Evolutionary conservation across 2,329 filamentous ascomycete genomes (phyloP).

Genomic region (Gaeumannomyces tritici): DNA sequence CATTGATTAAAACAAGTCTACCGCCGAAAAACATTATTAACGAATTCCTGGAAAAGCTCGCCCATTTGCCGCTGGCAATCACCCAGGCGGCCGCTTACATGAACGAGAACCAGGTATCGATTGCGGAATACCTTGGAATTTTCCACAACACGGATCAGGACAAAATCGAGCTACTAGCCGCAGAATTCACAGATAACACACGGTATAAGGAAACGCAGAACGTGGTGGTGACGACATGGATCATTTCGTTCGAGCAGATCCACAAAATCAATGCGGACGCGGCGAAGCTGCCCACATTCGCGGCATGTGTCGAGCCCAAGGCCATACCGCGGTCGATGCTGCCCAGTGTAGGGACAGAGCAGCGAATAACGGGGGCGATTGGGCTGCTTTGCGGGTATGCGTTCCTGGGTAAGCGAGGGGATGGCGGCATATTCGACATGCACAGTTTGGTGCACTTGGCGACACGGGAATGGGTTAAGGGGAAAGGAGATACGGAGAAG

Average conservation of each 20-base stretch:
- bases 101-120: slow-evolving; percentile 3
- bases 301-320: slow-evolving; percentile 28
- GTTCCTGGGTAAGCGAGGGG: slow-evolving; percentile 17
- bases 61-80: slow-evolving; percentile 10
- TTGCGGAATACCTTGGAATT: slow-evolving; percentile 6
- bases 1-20: neutral
- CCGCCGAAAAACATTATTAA: neutral
- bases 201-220: slow-evolving; percentile 19
- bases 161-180: slow-evolving; percentile 18
- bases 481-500: slow-evolving; percentile 6
- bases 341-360: slow-evolving; percentile 9
- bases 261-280: slow-evolving; percentile 18
- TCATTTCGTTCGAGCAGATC: slow-evolving; percentile 31
- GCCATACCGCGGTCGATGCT: slow-evolving; percentile 25
- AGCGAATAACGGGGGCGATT: slow-evolving; percentile 15
- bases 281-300: slow-evolving; percentile 24
- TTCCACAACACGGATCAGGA: slow-evolving; percentile 15
- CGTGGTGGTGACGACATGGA: slow-evolving; percentile 23
- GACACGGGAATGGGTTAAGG: slow-evolving; percentile 17
- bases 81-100: slow-evolving; percentile 10
- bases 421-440: slow-evolving; percentile 21
- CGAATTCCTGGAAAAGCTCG: slow-evolving; percentile 5
- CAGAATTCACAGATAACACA: slow-evolving; percentile 20
- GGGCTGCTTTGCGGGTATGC: slow-evolving; percentile 21
- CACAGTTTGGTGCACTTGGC: slow-evolving; percentile 25